Percentiles rank a stretch among this genome's conserved stretches.
phyloP scores from a whole-genome alignment of 345 rosid genomes.

The Heritiera littoralis region DNA sequence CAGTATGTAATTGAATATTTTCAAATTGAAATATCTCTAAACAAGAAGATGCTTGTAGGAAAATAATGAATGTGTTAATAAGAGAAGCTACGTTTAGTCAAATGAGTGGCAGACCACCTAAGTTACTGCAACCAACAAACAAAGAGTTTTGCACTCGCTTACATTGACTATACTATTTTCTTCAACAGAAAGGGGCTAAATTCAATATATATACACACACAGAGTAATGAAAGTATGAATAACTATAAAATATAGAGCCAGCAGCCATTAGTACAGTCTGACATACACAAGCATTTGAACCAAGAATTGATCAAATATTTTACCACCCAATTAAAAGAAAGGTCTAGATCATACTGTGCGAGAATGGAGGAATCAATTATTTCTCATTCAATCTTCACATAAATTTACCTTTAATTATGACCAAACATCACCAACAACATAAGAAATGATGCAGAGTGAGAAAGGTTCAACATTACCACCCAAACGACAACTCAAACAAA shows the following conservation, averaged over 20 bases:
- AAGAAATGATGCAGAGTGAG: not conserved
- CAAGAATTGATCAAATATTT: not conserved
- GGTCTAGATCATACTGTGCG: not conserved
- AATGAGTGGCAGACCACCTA: not conserved
- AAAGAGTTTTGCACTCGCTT: not conserved
- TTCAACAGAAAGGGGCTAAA: not conserved
- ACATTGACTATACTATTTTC: not conserved
- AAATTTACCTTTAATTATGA: not conserved
- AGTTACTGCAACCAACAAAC: not conserved
- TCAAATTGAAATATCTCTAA: not conserved
- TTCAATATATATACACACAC: not conserved
- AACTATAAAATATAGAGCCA: not conserved
- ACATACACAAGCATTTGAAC: not conserved
- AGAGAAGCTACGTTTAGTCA: not conserved
- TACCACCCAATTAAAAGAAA: not conserved
- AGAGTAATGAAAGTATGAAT: not conserved
- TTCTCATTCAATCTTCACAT: not conserved
- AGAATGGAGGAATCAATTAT: not conserved
- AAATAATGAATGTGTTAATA: not conserved
- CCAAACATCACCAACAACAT: not conserved
- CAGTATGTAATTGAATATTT: not conserved
- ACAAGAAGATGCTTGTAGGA: not conserved
- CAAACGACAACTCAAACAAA: conserved; percentile 2
- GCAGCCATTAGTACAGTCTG: not conserved
- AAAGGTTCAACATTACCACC: not conserved